Percentiles rank a stretch among this genome's conserved stretches.
These are phyloP conservation scores for Priceomyces medius DNA, from an alignment of 805 yeast genomes.

Conservation along the genomic window DNA sequence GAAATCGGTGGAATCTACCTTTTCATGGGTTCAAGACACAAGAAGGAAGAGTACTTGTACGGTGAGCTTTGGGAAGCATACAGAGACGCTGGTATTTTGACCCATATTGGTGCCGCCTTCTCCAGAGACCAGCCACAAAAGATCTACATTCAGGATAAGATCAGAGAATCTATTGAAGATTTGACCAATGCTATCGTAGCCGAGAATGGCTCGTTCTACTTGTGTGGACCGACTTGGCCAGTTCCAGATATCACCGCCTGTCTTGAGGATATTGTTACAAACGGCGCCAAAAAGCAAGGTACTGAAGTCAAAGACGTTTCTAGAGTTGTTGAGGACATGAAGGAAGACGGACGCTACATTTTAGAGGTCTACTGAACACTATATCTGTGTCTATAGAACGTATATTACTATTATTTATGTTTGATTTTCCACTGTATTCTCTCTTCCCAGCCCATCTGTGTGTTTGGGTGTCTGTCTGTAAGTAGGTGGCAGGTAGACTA, in stretches of 20 bases:
- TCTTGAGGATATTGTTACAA: constrained; percentile 71
- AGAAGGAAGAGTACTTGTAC: constrained; percentile 89
- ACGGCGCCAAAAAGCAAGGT: constrained; percentile 70
- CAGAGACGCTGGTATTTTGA: constrained; percentile 84
- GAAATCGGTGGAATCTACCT: constrained; percentile 87
- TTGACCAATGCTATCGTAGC: constrained; percentile 76
- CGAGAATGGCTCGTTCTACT: constrained; percentile 85
- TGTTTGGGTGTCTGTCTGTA: too few species aligned
- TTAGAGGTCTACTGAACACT: constrained; percentile 80
- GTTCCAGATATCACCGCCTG: constrained; percentile 95
- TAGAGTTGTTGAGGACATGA: constrained; percentile 85
- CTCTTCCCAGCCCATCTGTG: background rate
- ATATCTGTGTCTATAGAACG: background rate
- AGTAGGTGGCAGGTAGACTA: too few species aligned
- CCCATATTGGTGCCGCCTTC: constrained; percentile 96
- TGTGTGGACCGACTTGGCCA: constrained; percentile 99
- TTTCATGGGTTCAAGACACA: constrained; percentile 92
- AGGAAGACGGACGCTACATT: constrained; percentile 88
- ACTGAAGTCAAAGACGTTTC: constrained; percentile 63
- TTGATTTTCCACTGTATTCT: background rate
- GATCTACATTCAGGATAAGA: constrained; percentile 92
- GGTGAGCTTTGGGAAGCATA: constrained; percentile 98
- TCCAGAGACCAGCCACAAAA: constrained; percentile 96
- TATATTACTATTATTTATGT: background rate
- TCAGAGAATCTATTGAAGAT: constrained; percentile 69